These are phyloP conservation scores for Malus hybrid DNA, from an alignment of 331 rosid genomes.

Conservation along the genomic window DNA sequence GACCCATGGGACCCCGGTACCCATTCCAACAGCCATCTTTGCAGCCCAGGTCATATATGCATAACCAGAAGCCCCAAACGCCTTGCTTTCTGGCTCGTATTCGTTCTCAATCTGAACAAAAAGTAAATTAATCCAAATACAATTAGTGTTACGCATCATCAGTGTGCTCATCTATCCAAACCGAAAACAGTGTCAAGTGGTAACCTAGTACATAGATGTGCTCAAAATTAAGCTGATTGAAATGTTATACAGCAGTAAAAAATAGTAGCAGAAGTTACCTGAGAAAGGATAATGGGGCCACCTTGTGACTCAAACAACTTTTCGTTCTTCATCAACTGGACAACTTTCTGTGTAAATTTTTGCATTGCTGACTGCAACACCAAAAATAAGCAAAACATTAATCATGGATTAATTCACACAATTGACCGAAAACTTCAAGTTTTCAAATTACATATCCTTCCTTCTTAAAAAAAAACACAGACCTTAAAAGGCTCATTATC, in stretches of 20 bases:
- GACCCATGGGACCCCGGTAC: constrained; percentile 49
- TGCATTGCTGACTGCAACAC: constrained; percentile 37
- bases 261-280: constrained; percentile 17
- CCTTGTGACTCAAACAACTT: constrained; percentile 43
- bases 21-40: constrained; percentile 35
- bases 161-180: not conserved
- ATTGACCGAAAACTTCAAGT: too few species aligned
- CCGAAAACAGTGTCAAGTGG: not conserved
- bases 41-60: constrained; percentile 47
- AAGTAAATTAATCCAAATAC: not conserved
- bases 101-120: constrained; percentile 38
- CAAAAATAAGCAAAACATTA: not conserved
- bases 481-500: too few species aligned
- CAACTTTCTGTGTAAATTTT: constrained; percentile 35
- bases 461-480: too few species aligned
- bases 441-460: too few species aligned
- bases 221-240: not conserved
- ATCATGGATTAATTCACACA: not conserved
- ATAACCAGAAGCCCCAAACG: constrained; percentile 26
- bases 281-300: constrained; percentile 52
- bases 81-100: constrained; percentile 24
- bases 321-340: constrained; percentile 44
- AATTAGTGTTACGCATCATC: not conserved
- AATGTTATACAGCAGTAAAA: not conserved
- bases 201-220: not conserved